Evolutionary conservation across 108 stramenopile species (phyloP), one percentile per base, ranked within the genome.

Genomic region (Pseudonitzschia pungens): DNA sequence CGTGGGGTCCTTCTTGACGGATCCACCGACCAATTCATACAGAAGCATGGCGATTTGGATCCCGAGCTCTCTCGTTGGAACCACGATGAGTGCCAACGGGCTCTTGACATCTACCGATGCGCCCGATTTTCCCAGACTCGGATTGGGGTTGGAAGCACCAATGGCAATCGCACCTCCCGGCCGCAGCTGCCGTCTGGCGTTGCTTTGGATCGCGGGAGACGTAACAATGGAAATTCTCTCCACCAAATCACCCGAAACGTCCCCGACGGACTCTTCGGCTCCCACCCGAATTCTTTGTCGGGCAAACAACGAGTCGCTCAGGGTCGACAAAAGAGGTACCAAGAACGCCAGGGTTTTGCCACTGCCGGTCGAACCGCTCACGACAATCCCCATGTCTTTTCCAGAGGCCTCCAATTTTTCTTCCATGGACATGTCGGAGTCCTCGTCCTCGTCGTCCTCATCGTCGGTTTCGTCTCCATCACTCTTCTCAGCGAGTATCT

Each of bases 61-160:
- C 16, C 96, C 97, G 43, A 98, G 81, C 78, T 97, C 97, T 53
- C 94, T 70, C 29, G 89, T 93, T 16, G 97, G 96, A 26, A 96
- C 95, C 8, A 98, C 91, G 77, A 98, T 92, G 52, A 97, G 73
- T 18, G 90, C 93, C 79, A 95, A 69, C 1, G 93, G 93, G 70
- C 72, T 79, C 56, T 81, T 87, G 22, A 94, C 87, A 72, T 92
- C 89, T 31, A 33, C 36, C 33, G 12, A 20, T 33, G 60, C 60
- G 0, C 89, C 89, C 40, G 86, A 86, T 66, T 87, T 89, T 68
- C 90, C 90, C 65, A 91, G 71, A 33, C 81, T 83, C 14, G 79
- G 68, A 45, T 88, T 40, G 6, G 88, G 76, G 40, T 88, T 40
- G 14, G 88, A 78, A 15, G 86, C 85, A n/a, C 87, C 86, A 22